Conservation (phyloP, 2,329 filamentous ascomycete genomes). For the Ascochyta clinopodiicola region DNA sequence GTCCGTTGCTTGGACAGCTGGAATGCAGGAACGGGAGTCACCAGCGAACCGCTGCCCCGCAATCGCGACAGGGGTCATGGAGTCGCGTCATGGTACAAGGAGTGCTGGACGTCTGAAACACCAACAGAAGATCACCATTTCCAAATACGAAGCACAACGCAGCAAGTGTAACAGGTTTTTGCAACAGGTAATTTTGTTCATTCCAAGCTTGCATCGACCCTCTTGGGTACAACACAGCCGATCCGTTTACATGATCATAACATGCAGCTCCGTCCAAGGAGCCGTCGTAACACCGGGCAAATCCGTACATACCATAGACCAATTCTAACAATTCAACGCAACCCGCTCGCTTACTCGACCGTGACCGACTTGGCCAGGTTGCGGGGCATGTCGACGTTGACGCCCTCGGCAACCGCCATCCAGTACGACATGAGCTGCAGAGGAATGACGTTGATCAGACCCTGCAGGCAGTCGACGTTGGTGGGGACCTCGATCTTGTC, state of each 20-base stretch:
- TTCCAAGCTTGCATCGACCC: constrained; percentile 16
- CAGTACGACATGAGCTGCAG: constrained; percentile 99
- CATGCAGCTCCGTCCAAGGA: constrained; percentile 26
- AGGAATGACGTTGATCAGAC: constrained; percentile 95
- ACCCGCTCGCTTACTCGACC: constrained; percentile 74
- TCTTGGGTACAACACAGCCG: constrained; percentile 12
- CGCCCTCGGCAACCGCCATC: constrained; percentile 92
- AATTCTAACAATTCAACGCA: constrained; percentile 20
- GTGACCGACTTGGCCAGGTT: constrained; percentile 99
- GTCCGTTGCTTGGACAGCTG: constrained; percentile 19
- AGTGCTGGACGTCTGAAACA: constrained; percentile 10
- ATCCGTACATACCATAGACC: constrained; percentile 32
- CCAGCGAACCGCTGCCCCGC: constrained; percentile 19
- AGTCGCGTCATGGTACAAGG: constrained; percentile 17
- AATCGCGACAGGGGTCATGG: constrained; percentile 12
- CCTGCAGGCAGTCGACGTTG: constrained; percentile 94
- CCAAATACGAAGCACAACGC: constrained; percentile 5
- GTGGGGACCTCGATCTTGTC: constrained; percentile 97
- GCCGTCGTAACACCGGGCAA: constrained; percentile 32
- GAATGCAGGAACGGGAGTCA: constrained; percentile 37
- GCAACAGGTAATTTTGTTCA: constrained; percentile 28
- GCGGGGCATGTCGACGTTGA: constrained; percentile 98
- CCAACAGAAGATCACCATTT: constrained; percentile 15
- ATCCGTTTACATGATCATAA: constrained; percentile 29
- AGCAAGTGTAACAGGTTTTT: neutral